phyloP scores from a whole-genome alignment of 2,329 filamentous ascomycete species.

The Sclerotinia glacialis region DNA sequence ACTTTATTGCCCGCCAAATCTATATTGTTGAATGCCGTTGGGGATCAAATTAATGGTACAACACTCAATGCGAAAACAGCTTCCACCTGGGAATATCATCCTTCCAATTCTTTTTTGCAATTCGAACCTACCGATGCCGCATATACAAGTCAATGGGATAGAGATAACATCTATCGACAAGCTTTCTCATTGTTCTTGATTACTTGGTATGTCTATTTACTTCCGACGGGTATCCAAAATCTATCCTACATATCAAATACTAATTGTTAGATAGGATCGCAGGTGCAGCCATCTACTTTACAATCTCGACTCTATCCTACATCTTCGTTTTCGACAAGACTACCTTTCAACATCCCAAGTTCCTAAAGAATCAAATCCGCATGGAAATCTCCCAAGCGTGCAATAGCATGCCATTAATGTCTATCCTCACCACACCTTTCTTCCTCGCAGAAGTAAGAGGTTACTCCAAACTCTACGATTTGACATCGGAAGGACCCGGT shows the following conservation, averaged over 20 bases:
- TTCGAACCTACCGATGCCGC: constrained; percentile 72
- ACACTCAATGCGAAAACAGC: constrained; percentile 55
- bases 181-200: constrained; percentile 74
- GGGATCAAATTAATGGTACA: constrained; percentile 49
- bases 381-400: constrained; percentile 83
- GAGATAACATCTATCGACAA: constrained; percentile 78
- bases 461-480: constrained; percentile 83
- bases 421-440: constrained; percentile 74
- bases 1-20: constrained; percentile 60
- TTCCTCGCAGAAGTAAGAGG: constrained; percentile 83
- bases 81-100: constrained; percentile 66
- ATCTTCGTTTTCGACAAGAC: constrained; percentile 87
- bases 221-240: too few relatives aligned
- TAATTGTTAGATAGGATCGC: constrained; percentile 63
- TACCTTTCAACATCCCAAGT: constrained; percentile 86
- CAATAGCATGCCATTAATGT: constrained; percentile 75
- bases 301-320: constrained; percentile 81
- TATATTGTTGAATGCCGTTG: constrained; percentile 52
- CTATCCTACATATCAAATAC: not conserved
- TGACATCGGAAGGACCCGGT: constrained; percentile 70
- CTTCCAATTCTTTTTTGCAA: constrained; percentile 67
- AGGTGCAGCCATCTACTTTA: constrained; percentile 78
- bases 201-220: constrained; percentile 64
- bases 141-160: constrained; percentile 71
- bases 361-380: constrained; percentile 87